Evolutionary conservation across 768 basidiomycete genomes (phyloP), one percentile per base, ranked within the genome.

Genomic region (Pilatotrama ljubarskyi): DNA sequence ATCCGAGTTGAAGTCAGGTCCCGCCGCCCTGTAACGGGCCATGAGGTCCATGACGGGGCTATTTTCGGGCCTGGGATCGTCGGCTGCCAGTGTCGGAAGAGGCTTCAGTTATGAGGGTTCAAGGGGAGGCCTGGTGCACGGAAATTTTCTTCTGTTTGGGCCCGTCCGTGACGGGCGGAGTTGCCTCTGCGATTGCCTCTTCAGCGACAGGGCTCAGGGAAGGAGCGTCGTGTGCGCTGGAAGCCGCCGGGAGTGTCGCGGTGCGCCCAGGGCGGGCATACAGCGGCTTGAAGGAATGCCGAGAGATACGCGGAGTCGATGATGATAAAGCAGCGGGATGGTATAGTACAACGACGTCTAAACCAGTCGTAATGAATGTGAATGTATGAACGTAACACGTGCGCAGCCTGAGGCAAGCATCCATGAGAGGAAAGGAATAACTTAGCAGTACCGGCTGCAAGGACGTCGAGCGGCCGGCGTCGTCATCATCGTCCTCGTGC

Each of bases 51-150:
- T 10, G 15, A 13, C 9, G 17, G 25, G 25, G 47, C 47, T 35
- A 48, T 29, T 48, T 42, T n/a, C 41, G 43, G 5, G 18, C 43
- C 43, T 44, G 43, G 48, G 48, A 49, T 49, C 48, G 48, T 49
- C 48, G 48, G 29, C 29, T 29, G 29, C n/a, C 48, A 9, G n/a
- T 17, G 20, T 32, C 26, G 46, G 46, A 26, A 7, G 15, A 32
- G 14, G 46, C 5, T 29, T 25, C 14, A 22, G 47, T 8, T 2
- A 13, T 24, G 22, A 25, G 25, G 18, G 46, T 47, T 47, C 46
- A 47, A 47, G 46, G 46, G 46, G 46, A 24, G 22, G 24, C 24
- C 24, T 47, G 46, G 46, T 15, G 26, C 46, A 4, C 46, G 46
- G 46, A 24, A 26, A 26, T 47, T 25, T 25, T 17, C 46, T 26